Conservation (phyloP, 768 basidiomycete genomes). For the Mycena floridula region DNA sequence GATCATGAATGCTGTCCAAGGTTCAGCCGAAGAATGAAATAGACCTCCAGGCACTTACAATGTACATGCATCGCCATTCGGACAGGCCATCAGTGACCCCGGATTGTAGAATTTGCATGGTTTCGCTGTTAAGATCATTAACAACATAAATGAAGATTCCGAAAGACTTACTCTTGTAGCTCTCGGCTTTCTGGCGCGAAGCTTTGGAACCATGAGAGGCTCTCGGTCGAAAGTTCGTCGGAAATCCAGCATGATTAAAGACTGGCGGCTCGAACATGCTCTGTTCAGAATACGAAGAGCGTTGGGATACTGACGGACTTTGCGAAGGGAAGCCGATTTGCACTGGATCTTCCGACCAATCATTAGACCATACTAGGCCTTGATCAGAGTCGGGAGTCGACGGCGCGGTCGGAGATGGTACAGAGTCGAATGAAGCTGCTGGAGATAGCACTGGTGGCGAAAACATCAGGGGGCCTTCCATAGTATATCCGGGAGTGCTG, state of each 20-base stretch:
- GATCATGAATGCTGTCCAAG: neutral
- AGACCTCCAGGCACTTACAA: constrained; percentile 37
- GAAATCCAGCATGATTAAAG: no score
- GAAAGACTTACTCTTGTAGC: constrained; percentile 39
- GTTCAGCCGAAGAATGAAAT: constrained; percentile 1
- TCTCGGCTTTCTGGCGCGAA: constrained; percentile 26
- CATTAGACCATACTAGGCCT: no score
- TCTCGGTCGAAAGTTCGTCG: no score
- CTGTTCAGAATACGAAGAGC: no score
- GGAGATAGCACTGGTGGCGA: neutral
- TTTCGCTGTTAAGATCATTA: constrained; percentile 37
- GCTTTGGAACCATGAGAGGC: constrained; percentile 1
- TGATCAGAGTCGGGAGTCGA: neutral
- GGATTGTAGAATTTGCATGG: constrained; percentile 50
- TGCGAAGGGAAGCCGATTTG: neutral
- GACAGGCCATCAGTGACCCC: constrained; percentile 33
- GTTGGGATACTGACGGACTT: neutral
- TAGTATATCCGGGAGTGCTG: neutral
- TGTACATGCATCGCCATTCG: constrained; percentile 49
- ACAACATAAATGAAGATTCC: neutral
- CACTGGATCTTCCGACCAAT: no score
- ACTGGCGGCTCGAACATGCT: no score
- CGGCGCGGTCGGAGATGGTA: neutral
- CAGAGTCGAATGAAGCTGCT: neutral
- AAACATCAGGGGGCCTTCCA: neutral